phyloP scores from a whole-genome alignment of 1,139 yeast genomes.

The Diutina sp. region DNA sequence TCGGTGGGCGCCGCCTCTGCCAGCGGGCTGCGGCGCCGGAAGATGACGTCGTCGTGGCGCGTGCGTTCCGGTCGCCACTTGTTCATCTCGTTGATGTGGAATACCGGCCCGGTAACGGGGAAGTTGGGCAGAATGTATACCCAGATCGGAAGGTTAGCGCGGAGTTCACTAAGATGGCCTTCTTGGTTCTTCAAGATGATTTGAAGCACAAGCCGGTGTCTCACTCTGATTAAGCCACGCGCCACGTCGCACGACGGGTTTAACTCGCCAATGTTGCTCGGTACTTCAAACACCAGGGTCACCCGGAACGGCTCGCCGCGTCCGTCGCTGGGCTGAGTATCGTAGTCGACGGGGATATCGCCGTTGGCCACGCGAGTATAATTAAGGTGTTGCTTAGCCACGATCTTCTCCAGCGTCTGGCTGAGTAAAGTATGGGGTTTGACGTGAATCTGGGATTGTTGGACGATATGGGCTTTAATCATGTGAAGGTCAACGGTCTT shows the following conservation, averaged over 20 bases:
- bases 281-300: slow-evolving; percentile 35
- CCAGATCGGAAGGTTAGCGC: slow-evolving; percentile 54
- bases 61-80: background rate
- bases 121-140: slow-evolving; percentile 41
- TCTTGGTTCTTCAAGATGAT: slow-evolving; percentile 39
- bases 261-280: slow-evolving; percentile 35
- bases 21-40: background rate
- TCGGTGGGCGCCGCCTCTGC: background rate
- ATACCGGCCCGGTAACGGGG: background rate
- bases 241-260: slow-evolving; percentile 48
- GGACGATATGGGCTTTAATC: background rate
- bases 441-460: background rate
- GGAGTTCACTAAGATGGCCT: slow-evolving; percentile 54
- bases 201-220: slow-evolving; percentile 46
- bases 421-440: background rate
- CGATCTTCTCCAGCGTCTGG: slow-evolving; percentile 4
- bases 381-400: slow-evolving; percentile 17
- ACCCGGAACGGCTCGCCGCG: slow-evolving; percentile 39
- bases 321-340: slow-evolving; percentile 9
- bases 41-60: background rate
- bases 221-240: slow-evolving; percentile 37
- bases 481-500: slow-evolving; percentile 30
- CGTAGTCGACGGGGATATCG: slow-evolving; percentile 7
- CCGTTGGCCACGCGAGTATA: background rate
- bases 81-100: background rate